A percentile compares a stretch with the other conserved stretches of the same genome.
Evolutionary conservation across 78 protist genomes (phyloP).

Genomic region (Dictyostelium firmibasis): DNA sequence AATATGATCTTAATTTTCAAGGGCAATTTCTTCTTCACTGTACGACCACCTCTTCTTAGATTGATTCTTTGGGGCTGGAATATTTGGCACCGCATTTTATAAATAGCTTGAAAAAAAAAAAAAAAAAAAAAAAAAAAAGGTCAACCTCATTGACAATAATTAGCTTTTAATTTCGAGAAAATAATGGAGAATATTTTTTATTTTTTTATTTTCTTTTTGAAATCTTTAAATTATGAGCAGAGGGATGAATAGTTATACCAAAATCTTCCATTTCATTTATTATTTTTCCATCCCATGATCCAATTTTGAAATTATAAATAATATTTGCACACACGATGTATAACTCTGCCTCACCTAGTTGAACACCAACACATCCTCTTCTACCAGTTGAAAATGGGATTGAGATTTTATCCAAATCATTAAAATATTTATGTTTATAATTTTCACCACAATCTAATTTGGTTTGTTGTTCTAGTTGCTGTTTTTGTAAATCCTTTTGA

Average conservation of each 20-base stretch:
- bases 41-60: no score
- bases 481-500: not conserved
- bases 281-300: not conserved
- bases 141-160: no score
- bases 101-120: no score
- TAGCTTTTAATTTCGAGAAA: no score
- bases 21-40: no score
- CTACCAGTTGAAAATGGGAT: slow-evolving; percentile 69
- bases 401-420: slow-evolving; percentile 2
- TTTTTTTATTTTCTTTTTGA: not conserved
- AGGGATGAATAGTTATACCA: slow-evolving; percentile 7
- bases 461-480: not conserved
- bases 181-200: not conserved
- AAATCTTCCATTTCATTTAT: slow-evolving; percentile 10
- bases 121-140: no score
- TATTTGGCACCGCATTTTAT: no score
- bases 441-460: not conserved
- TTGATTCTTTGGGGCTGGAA: no score
- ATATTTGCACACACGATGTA: slow-evolving; percentile 11
- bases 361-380: slow-evolving; percentile 52
- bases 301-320: slow-evolving; percentile 27
- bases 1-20: no score
- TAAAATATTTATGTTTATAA: not conserved
- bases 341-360: slow-evolving; percentile 26
- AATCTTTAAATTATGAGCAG: not conserved